Percentiles rank a stretch among this genome's conserved stretches.
Evolutionary conservation across 2,329 filamentous ascomycete species (phyloP).

Genomic region (Cercospora sojina): DNA sequence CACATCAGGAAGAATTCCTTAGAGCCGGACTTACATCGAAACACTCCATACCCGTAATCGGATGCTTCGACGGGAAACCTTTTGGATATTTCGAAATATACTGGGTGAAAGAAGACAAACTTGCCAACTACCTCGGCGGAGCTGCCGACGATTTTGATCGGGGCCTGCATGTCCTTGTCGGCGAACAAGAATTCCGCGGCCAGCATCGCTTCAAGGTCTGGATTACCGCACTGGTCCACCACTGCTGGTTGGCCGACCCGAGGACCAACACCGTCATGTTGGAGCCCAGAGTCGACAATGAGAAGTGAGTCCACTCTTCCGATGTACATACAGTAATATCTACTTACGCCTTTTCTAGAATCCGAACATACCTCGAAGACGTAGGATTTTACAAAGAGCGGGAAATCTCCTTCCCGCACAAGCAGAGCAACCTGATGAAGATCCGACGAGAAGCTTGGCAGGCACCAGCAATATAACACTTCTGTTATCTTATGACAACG

Average conservation of each 20-base stretch:
- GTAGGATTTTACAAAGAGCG: conserved; percentile 83
- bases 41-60: conserved; percentile 87
- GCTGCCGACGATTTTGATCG: conserved; percentile 81
- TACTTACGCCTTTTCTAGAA: conserved; percentile 47
- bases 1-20: conserved; percentile 67
- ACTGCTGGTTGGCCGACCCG: conserved; percentile 72
- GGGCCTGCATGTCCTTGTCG: conserved; percentile 83
- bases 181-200: conserved; percentile 88
- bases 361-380: conserved; percentile 68
- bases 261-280: conserved; percentile 80
- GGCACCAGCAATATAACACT: conserved; percentile 52
- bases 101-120: conserved; percentile 89
- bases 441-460: conserved; percentile 78
- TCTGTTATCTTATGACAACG: background rate
- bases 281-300: conserved; percentile 89
- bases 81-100: conserved; percentile 99
- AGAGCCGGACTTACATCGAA: conserved; percentile 61
- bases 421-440: conserved; percentile 84
- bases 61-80: conserved; percentile 88
- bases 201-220: conserved; percentile 73
- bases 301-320: conserved; percentile 58
- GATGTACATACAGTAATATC: background rate
- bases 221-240: conserved; percentile 85
- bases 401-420: conserved; percentile 85
- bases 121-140: conserved; percentile 67